Evolutionary conservation across 2,329 filamentous ascomycete species (phyloP).

Genomic region (Fusarium sp.): DNA sequence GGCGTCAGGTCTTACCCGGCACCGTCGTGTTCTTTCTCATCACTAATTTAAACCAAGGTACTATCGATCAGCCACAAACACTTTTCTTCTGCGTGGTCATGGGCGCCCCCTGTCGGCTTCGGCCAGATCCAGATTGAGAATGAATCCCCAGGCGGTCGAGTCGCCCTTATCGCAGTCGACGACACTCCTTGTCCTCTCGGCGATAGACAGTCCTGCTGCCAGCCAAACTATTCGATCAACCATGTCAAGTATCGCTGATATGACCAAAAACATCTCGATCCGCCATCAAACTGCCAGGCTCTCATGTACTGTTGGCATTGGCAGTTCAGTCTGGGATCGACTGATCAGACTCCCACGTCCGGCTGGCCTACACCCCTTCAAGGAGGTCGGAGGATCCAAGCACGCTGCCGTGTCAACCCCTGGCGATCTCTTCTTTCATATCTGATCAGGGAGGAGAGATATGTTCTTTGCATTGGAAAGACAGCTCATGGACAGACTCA

Average conservation of each 20-base stretch:
- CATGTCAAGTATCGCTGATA: slow-evolving; percentile 54
- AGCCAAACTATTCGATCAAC: slow-evolving; percentile 54
- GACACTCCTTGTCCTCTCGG: slow-evolving; percentile 62
- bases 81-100: background rate
- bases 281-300: slow-evolving; percentile 57
- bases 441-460: slow-evolving; percentile 64
- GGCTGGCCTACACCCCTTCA: slow-evolving; percentile 61
- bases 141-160: slow-evolving; percentile 54
- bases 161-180: slow-evolving; percentile 61
- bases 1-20: background rate
- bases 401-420: slow-evolving; percentile 65
- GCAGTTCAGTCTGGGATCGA: slow-evolving; percentile 60
- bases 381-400: slow-evolving; percentile 54
- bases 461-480: slow-evolving; percentile 67
- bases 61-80: background rate
- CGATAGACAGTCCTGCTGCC: slow-evolving; percentile 48
- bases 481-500: slow-evolving; percentile 60
- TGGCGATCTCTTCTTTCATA: slow-evolving; percentile 67
- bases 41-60: background rate
- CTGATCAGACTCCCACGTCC: slow-evolving; percentile 57
- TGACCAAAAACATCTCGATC: slow-evolving; percentile 63
- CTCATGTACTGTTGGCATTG: slow-evolving; percentile 64
- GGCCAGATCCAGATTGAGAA: slow-evolving; percentile 4
- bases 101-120: background rate
- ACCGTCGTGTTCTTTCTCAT: background rate